These are phyloP conservation scores for Fusarium neocosmosporiellum DNA, from an alignment of 2,329 filamentous ascomycete species.

Conservation along the genomic window DNA sequence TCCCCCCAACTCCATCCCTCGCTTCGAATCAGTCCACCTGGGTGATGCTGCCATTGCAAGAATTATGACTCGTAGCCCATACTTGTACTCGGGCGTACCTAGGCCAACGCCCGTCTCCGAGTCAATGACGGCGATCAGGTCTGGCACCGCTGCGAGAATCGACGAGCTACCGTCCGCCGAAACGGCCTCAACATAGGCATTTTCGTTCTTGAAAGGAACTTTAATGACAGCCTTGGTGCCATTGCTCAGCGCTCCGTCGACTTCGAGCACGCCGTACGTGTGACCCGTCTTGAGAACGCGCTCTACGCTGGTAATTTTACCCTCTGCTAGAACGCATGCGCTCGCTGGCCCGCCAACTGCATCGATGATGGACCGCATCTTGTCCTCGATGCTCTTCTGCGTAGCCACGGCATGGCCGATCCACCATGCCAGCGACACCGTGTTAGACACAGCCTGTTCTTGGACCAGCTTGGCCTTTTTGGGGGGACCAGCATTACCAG, in stretches of 20 bases:
- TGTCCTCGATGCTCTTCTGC: slow-evolving; percentile 53
- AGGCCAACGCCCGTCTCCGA: slow-evolving; percentile 50
- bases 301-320: slow-evolving; percentile 42
- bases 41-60: slow-evolving; percentile 66
- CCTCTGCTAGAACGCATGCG: slow-evolving; percentile 39
- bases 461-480: slow-evolving; percentile 46
- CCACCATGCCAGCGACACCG: slow-evolving; percentile 53
- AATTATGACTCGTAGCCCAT: slow-evolving; percentile 52
- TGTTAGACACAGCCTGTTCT: slow-evolving; percentile 49
- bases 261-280: slow-evolving; percentile 54
- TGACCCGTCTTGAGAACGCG: slow-evolving; percentile 60
- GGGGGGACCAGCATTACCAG: slow-evolving; percentile 47
- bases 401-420: slow-evolving; percentile 60
- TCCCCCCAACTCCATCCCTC: slow-evolving; percentile 61
- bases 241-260: slow-evolving; percentile 48
- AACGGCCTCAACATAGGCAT: neutral
- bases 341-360: slow-evolving; percentile 48
- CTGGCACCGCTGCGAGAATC: slow-evolving; percentile 53
- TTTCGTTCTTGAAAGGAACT: slow-evolving; percentile 60
- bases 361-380: slow-evolving; percentile 51
- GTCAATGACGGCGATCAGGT: slow-evolving; percentile 54
- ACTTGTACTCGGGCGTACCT: slow-evolving; percentile 52
- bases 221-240: slow-evolving; percentile 31
- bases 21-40: slow-evolving; percentile 61
- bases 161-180: slow-evolving; percentile 16